phyloP scores from a whole-genome alignment of 768 basidiomycete genomes.

The Mycena vulgaris region DNA sequence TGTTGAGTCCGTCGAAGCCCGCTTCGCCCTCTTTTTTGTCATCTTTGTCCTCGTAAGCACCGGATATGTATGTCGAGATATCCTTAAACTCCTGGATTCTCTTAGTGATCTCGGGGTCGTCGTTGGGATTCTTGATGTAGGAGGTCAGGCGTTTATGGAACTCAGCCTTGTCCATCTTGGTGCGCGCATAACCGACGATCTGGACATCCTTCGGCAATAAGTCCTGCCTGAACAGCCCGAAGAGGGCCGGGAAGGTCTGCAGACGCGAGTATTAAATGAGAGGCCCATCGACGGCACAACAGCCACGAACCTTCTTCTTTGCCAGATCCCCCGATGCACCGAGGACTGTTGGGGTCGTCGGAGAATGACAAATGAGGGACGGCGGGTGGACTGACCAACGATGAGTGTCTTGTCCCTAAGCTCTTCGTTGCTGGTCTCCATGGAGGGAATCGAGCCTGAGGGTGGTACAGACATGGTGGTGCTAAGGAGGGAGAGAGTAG shows the following conservation, averaged over 20 bases:
- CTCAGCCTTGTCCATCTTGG: constrained; percentile 91
- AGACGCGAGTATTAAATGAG: constrained; percentile 30
- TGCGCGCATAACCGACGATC: constrained; percentile 97
- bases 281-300: constrained; percentile 3
- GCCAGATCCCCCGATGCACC: constrained; percentile 98
- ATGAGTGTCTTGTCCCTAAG: constrained; percentile 93
- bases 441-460: constrained; percentile 89
- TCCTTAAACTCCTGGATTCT: constrained; percentile 89
- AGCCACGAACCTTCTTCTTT: constrained; percentile 89
- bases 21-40: too few relatives aligned
- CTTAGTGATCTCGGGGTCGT: constrained; percentile 68
- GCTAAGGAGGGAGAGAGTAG: constrained; percentile 31
- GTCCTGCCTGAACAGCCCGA: constrained; percentile 85
- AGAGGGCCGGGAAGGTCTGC: constrained; percentile 96
- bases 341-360: constrained; percentile 69
- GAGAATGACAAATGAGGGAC: constrained; percentile 34
- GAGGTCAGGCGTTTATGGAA: constrained; percentile 88
- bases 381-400: constrained; percentile 72
- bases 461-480: constrained; percentile 54
- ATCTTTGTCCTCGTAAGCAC: constrained; percentile 88
- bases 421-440: constrained; percentile 80
- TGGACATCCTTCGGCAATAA: constrained; percentile 88
- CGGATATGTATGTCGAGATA: constrained; percentile 85
- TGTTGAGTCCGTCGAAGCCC: constrained; percentile 84
- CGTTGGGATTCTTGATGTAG: constrained; percentile 86